Evolutionary conservation across 495 filamentous ascomycete genomes (phyloP), one percentile per base, ranked within the genome.

Genomic region (Xylaria intraflava): DNA sequence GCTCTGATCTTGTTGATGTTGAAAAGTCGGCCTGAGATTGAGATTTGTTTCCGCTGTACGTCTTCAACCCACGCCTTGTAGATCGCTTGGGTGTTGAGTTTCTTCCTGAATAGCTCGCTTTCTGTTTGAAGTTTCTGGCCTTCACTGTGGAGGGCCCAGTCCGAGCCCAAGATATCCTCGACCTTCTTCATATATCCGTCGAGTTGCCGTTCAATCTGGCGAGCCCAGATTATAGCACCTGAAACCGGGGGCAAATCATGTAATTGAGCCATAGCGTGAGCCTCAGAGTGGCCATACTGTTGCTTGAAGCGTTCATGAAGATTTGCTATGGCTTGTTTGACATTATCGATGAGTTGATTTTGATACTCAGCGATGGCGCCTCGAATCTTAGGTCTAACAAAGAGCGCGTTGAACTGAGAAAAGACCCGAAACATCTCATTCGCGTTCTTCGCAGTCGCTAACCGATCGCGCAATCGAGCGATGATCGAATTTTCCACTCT

Each of bases 381-480:
- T 39, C 93, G 83, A 66, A 99, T 96, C 75, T 97, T 97, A 16
- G 94, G 94, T 26, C 93, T 83, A 44, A 99, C 90, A 62, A 99
- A 92, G 44, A 99, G 84, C 24, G 93, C 94, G 64, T 99, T 99
- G 78, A 99, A 99, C 64, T 96, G 96, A 17, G 93, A 99, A 66
- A 97, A 97, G 42, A 99, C 93, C 33, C 94, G 88, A 67, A 99
- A 99, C 93, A 97, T 99, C 66, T 97, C 93, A 65, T 94, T 97
- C 19, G 93, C 93, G 48, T 85, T 91, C 76, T 91, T 97, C 11
- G 93, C 90, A 2, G 88, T 96, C 2, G 92, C 93, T 46, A 99
- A 76, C 38, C 93, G 86, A 70, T 99, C 93, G 61, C 94, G 80
- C 9, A 99, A 73, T 31, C 91, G 83, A 51, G 93, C 90, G 66